Conservation (phyloP, 2,329 filamentous ascomycete genomes). For the Alternaria hordeiaustralica region DNA sequence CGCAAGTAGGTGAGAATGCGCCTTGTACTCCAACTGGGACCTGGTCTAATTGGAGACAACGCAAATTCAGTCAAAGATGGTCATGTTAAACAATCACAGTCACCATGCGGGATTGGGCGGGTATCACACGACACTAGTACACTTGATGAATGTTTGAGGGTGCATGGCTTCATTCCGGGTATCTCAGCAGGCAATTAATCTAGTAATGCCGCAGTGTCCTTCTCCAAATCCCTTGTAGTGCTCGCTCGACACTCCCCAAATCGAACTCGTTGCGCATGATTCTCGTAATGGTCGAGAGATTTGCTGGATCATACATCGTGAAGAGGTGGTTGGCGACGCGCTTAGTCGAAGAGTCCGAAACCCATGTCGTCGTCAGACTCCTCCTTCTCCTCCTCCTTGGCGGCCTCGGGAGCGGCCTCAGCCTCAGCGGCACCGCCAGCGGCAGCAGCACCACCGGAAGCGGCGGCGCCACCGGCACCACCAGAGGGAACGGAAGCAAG, state of each 20-base stretch:
- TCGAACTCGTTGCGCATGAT: conserved; percentile 41
- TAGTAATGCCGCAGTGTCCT: conserved; percentile 25
- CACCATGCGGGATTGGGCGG: not conserved
- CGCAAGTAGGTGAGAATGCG: not conserved
- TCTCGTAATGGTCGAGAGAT: conserved; percentile 38
- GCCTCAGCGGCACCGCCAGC: conserved; percentile 64
- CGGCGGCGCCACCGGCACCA: conserved; percentile 75
- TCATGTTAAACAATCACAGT: not conserved
- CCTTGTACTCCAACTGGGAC: not conserved
- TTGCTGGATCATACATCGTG: conserved; percentile 39
- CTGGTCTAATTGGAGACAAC: not conserved
- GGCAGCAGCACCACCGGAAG: conserved; percentile 69
- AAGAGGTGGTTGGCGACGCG: conserved; percentile 31
- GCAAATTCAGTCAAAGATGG: no score
- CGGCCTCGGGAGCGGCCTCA: conserved; percentile 59
- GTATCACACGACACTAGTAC: not conserved
- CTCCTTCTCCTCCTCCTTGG: conserved; percentile 79
- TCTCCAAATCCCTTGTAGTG: conserved; percentile 34
- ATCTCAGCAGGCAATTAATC: conserved; percentile 32
- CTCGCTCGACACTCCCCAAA: conserved; percentile 48
- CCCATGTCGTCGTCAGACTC: conserved; percentile 79
- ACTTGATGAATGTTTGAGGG: conserved; percentile 18
- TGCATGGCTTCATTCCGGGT: conserved; percentile 49
- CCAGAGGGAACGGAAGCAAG: conserved; percentile 97
- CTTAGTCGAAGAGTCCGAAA: conserved; percentile 73